Evolutionary conservation across 345 rosid species (phyloP).

Genomic region (Schrenkiella parvula): DNA sequence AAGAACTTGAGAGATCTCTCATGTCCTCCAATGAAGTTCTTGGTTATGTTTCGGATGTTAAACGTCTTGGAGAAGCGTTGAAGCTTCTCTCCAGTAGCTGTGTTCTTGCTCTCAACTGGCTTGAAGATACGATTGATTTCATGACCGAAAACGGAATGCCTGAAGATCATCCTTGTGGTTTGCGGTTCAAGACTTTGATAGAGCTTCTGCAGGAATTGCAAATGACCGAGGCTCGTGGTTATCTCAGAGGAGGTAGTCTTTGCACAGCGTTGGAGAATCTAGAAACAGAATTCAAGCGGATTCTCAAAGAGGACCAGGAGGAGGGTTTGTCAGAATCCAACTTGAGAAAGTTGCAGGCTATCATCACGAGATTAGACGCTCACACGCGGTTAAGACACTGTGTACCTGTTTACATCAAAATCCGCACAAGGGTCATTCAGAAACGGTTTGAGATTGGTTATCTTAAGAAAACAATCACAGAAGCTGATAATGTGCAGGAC

Average conservation of each 20-base stretch:
- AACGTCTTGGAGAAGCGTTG: slow-evolving; percentile 55
- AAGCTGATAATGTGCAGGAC: slow-evolving; percentile 43
- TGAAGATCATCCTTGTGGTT: slow-evolving; percentile 33
- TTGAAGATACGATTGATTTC: slow-evolving; percentile 48
- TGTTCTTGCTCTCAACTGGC: slow-evolving; percentile 66
- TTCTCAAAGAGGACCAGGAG: slow-evolving; percentile 38
- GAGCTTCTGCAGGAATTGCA: slow-evolving; percentile 43
- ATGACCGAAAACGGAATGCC: slow-evolving; percentile 43
- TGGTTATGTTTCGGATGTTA: slow-evolving; percentile 45
- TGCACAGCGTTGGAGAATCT: slow-evolving; percentile 45
- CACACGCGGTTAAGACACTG: slow-evolving; percentile 39
- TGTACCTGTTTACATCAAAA: slow-evolving; percentile 32
- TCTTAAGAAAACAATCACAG: slow-evolving; percentile 39
- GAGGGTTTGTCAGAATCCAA: slow-evolving; percentile 27
- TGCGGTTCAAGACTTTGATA: slow-evolving; percentile 41
- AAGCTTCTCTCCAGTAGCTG: slow-evolving; percentile 65
- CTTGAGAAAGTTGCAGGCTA: slow-evolving; percentile 43
- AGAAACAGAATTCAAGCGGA: slow-evolving; percentile 44
- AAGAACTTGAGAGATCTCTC: slow-evolving; percentile 49
- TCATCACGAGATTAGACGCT: slow-evolving; percentile 40
- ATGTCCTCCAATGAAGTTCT: slow-evolving; percentile 23
- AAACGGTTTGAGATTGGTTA: slow-evolving; percentile 43
- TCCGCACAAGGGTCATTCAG: slow-evolving; percentile 39
- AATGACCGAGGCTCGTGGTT: slow-evolving; percentile 35
- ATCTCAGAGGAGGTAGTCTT: slow-evolving; percentile 46